Base-by-base conservation (phyloP, 768 basidiomycete genomes). In the Leccinum boreale region DNA sequence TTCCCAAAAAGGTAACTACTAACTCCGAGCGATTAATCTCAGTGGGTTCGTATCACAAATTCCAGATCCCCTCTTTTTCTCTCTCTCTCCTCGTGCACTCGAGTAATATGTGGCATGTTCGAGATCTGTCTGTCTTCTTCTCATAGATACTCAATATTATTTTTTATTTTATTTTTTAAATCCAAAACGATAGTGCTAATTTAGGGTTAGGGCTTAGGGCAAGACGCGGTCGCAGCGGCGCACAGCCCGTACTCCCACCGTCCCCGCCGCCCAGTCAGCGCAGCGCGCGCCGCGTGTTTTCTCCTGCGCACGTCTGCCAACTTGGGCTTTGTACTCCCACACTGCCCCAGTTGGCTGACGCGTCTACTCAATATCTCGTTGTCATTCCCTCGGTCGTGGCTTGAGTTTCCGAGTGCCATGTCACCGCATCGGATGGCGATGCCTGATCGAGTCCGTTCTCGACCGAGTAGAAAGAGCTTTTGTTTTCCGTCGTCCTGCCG, bases 181-280 rank as follows among this genome's bases (percentile, higher is more conserved):
- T 17, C 17, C 3, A 39, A 39, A 3, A 46, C 4, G 11, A 10
- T 15, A 53, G 47, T 52, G 12, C 64, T 59, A 65, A 36, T 55
- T 52, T 67, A 60, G 63, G 70, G 68, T 69, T 71, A 71, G 70
- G 71, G 70, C 65, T 48, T 11, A 73, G 70, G 70, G 67, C 50
- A 57, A 48, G 17, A 45, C 45, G 36, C 8, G 36, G 39, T 42
- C 39, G 39, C 39, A 42, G 39, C 50, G 31, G 23, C 29, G 50
- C 62, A 62, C 61, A 55, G 63, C 66, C 60, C 50, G 24, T 53
- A 28, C 23, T 57, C 65, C 48, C 63, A 58, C 59, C 50, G 46
- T 42, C 56, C 19, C 53, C 54, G 53, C 58, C 56, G 53, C 39
- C 33, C 39, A 42, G 39, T 42, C 39, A 42, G 39, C 39, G 39